Conservation (phyloP, 768 basidiomycete species). For the Grammothele lineata region DNA sequence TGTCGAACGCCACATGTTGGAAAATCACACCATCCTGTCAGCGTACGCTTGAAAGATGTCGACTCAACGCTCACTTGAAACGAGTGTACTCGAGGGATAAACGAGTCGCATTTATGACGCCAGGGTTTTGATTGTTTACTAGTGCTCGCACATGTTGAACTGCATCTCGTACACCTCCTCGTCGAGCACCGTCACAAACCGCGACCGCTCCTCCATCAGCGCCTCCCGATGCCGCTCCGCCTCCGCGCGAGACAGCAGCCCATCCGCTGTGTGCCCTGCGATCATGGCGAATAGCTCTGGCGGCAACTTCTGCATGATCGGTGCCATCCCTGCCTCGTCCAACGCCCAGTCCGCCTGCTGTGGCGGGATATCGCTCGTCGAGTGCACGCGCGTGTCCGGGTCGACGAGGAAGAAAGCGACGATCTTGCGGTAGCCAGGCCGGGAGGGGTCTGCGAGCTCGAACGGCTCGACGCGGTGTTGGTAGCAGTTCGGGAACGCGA, state of each 20-base stretch:
- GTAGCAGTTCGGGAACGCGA: constrained; percentile 35
- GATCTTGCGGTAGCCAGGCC: constrained; percentile 36
- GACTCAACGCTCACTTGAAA: too few species aligned
- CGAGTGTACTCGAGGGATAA: too few species aligned
- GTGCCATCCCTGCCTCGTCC: not conserved
- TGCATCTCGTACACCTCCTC: constrained; percentile 8
- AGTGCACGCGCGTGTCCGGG: constrained; percentile 26
- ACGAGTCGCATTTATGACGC: too few species aligned
- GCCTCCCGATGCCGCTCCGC: constrained; percentile 12
- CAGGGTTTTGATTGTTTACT: too few species aligned
- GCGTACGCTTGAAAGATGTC: too few species aligned
- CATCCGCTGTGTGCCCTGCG: not conserved
- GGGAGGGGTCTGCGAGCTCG: constrained; percentile 24
- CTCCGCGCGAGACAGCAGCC: constrained; percentile 6
- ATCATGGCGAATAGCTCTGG: constrained; percentile 19
- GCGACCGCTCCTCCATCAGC: constrained; percentile 19
- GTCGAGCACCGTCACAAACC: constrained; percentile 9
- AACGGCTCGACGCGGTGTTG: constrained; percentile 36
- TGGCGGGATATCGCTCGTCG: constrained; percentile 28
- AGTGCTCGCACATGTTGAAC: constrained; percentile 19
- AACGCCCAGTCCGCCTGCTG: constrained; percentile 29
- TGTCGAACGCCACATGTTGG: too few species aligned
- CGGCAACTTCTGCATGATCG: constrained; percentile 9
- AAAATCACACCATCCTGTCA: too few species aligned
- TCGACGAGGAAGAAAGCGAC: constrained; percentile 36